Percentiles rank a stretch among this genome's conserved stretches.
Evolutionary conservation across 345 rosid genomes (phyloP).

Genomic region (Microthlaspi erraticum): DNA sequence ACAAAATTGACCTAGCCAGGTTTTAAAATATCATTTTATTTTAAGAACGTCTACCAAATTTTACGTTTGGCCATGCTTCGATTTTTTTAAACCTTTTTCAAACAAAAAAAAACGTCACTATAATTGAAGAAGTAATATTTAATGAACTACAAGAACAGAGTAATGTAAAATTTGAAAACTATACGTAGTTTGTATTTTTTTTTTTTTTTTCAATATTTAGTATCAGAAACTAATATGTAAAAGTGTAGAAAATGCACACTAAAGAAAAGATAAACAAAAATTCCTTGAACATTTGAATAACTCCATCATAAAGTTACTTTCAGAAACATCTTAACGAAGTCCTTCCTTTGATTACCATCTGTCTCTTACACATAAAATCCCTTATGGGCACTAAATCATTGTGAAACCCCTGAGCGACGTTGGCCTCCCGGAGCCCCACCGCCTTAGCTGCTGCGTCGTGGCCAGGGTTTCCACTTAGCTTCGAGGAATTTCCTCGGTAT

Average conservation of each 20-base stretch:
- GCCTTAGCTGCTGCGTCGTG: conserved; percentile 20
- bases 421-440: background rate
- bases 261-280: conserved; percentile 12
- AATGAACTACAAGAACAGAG: background rate
- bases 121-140: background rate
- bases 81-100: background rate
- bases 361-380: conserved; percentile 14
- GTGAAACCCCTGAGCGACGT: conserved; percentile 28
- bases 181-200: background rate
- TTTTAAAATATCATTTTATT: background rate
- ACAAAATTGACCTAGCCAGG: background rate
- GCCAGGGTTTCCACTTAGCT: conserved; percentile 45
- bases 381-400: conserved; percentile 29
- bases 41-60: background rate
- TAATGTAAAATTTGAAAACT: no score
- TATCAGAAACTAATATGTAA: background rate
- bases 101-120: background rate
- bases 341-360: background rate
- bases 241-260: background rate
- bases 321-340: background rate
- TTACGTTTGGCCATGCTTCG: background rate
- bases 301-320: background rate
- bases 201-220: background rate
- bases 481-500: conserved; percentile 28
- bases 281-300: background rate